These are phyloP conservation scores for Septoria linicola DNA, from an alignment of 2,329 filamentous ascomycete genomes.

Conservation along the genomic window DNA sequence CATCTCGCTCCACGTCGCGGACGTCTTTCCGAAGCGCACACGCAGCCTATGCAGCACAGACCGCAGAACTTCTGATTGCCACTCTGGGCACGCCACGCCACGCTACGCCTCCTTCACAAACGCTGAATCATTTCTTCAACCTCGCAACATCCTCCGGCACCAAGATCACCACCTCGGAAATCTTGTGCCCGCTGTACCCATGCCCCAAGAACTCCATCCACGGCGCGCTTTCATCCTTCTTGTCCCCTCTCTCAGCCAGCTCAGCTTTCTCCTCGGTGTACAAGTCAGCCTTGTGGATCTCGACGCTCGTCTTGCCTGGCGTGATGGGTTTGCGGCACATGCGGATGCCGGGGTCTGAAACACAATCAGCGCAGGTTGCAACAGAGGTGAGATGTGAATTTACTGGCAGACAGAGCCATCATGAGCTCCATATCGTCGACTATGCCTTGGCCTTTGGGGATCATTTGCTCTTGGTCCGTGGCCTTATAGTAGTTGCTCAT, in stretches of 20 bases:
- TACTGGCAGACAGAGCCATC: constrained; percentile 15
- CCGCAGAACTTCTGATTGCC: no score
- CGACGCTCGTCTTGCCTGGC: constrained; percentile 11
- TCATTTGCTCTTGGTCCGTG: background rate
- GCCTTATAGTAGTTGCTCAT: constrained; percentile 12
- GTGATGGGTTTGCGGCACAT: constrained; percentile 18
- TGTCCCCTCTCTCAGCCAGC: background rate
- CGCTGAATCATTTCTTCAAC: no score
- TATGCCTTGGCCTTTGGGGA: constrained; percentile 17
- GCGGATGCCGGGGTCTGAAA: constrained; percentile 18
- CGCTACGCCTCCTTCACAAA: no score
- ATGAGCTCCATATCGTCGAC: constrained; percentile 18
- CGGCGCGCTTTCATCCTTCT: constrained; percentile 13
- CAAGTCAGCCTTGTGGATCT: constrained; percentile 24
- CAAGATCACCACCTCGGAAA: constrained; percentile 16
- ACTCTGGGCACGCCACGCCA: no score
- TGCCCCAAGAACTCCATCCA: constrained; percentile 20
- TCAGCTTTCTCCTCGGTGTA: constrained; percentile 14
- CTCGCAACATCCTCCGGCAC: constrained; percentile 2
- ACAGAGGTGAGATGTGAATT: background rate
- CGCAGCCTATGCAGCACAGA: no score
- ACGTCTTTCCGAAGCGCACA: no score
- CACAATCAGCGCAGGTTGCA: background rate
- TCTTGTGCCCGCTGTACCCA: constrained; percentile 18
- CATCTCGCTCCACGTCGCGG: no score